Conservation (phyloP, 2,329 filamentous ascomycete genomes). For the Rutstroemia sp. region DNA sequence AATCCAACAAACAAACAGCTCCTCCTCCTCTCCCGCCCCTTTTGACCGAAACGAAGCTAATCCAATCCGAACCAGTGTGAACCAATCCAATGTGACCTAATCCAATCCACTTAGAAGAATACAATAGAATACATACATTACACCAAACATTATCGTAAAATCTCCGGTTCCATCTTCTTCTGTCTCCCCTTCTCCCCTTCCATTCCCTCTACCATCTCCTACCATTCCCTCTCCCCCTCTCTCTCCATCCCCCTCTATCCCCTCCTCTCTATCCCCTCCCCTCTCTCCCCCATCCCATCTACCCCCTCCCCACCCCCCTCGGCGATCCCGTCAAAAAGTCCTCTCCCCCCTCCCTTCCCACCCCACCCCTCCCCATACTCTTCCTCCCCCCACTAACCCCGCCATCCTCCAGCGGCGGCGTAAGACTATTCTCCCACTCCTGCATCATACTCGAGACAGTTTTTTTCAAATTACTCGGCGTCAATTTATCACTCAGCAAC, state of each 20-base stretch:
- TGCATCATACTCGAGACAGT: constrained; percentile 83
- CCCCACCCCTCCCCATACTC: not conserved
- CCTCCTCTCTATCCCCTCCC: not conserved
- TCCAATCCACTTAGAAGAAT: too few species aligned
- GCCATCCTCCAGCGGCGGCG: constrained; percentile 35
- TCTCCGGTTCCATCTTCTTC: not conserved
- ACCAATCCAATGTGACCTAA: too few species aligned
- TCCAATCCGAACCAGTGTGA: too few species aligned
- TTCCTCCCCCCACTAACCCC: not conserved
- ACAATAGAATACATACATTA: too few species aligned
- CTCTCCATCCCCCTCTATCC: not conserved
- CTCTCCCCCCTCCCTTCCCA: not conserved
- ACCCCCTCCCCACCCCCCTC: not conserved
- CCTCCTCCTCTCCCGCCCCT: too few species aligned
- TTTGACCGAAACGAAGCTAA: too few species aligned
- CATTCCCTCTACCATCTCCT: too few species aligned
- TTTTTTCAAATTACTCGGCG: constrained; percentile 65
- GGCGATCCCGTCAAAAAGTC: too few species aligned
- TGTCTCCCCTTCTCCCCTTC: not conserved
- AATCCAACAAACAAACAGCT: too few species aligned
- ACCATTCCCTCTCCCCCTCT: not conserved
- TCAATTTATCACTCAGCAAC: constrained; percentile 38
- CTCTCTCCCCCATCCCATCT: not conserved
- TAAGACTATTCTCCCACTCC: constrained; percentile 81
- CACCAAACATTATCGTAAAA: not conserved